Conservation (phyloP, 179 eudicot genomes). For the Silene coronaria region DNA sequence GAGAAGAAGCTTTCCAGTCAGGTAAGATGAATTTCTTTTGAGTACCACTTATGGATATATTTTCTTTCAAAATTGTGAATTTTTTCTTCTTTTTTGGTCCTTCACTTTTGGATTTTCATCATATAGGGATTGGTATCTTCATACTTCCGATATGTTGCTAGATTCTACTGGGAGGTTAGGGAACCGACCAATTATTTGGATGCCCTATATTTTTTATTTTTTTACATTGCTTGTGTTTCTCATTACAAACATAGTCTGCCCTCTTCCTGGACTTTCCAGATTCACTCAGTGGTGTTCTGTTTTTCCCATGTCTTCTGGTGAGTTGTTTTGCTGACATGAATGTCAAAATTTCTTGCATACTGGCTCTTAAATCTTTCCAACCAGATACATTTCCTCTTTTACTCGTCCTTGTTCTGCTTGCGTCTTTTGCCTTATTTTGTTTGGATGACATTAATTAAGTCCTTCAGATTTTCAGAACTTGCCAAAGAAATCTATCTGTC, state of each 20-base stretch:
- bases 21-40: constrained; percentile 34
- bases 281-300: neutral
- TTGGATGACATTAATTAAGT: neutral
- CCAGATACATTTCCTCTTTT: constrained; percentile 2
- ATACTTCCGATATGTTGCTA: neutral
- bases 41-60: neutral
- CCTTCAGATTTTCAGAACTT: neutral
- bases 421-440: neutral
- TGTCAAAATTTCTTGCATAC: neutral
- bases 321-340: neutral
- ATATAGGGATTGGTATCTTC: neutral
- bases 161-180: neutral
- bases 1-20: constrained; percentile 78
- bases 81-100: neutral
- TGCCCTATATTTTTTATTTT: neutral
- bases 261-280: neutral
- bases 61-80: neutral
- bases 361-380: neutral
- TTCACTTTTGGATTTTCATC: neutral
- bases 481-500: neutral
- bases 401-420: neutral
- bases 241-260: neutral
- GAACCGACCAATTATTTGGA: neutral
- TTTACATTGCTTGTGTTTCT: neutral
- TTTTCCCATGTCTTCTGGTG: neutral